Conservation (phyloP, 2,329 filamentous ascomycete species). For the Dendryphion nanum region DNA sequence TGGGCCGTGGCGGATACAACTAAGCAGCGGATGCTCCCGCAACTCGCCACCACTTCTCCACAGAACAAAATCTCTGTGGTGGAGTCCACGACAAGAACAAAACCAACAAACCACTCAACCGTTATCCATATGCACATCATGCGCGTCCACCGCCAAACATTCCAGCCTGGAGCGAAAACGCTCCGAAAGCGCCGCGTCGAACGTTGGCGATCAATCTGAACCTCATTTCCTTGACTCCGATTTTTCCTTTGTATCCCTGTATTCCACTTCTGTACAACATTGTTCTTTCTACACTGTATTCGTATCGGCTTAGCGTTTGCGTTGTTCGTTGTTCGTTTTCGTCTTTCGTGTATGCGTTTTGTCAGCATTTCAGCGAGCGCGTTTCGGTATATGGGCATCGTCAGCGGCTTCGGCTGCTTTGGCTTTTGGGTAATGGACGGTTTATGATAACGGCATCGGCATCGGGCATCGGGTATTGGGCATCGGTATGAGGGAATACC, state of each 20-base stretch:
- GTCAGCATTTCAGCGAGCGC: too few relatives aligned
- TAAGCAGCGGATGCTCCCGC: constrained; percentile 5
- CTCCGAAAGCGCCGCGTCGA: constrained; percentile 26
- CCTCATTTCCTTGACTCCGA: not conserved
- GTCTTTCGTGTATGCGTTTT: too few relatives aligned
- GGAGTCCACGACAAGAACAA: not conserved
- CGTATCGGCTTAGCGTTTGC: too few relatives aligned
- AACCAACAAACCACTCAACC: not conserved
- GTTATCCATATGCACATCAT: not conserved
- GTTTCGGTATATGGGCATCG: too few relatives aligned
- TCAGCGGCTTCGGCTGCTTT: too few relatives aligned
- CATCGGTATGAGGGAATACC: too few relatives aligned
- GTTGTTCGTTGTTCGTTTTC: too few relatives aligned
- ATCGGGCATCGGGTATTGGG: too few relatives aligned
- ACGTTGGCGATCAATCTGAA: constrained; percentile 23
- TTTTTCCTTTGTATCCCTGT: not conserved
- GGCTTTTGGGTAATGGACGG: too few relatives aligned
- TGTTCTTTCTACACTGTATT: too few relatives aligned
- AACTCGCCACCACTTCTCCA: not conserved
- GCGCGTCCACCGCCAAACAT: constrained; percentile 2
- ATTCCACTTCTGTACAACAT: too few relatives aligned
- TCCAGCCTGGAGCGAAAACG: constrained; percentile 14
- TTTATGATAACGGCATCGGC: too few relatives aligned
- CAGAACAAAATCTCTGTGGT: not conserved
- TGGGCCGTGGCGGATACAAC: constrained; percentile 39